Evolutionary conservation across 2,329 filamentous ascomycete species (phyloP), one percentile per base, ranked within the genome.

Genomic region (Pezicula radicicola): DNA sequence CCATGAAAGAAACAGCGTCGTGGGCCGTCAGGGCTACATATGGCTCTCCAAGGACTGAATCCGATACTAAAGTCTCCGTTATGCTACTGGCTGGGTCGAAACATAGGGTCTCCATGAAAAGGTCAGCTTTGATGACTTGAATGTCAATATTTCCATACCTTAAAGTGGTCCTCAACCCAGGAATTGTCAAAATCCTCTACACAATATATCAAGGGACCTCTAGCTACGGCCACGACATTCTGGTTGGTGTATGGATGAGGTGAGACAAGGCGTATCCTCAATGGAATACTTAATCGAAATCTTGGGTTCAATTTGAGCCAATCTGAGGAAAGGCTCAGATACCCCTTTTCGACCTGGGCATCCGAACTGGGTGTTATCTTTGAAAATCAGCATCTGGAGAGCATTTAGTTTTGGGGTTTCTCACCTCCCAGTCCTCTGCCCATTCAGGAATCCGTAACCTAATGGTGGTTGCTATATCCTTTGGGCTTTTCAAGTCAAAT

Each of bases 191-290:
- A 60, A 50, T 85, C 81, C 60, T 86, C 83, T 4, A 79, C 72
- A 52, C 81, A 85, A 63, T 85, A 85, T 5, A 85, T 68, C 6
- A 85, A 60, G 0, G 81, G 82, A 0, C 83, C 83, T 4, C 81
- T 72, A 2, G 75, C 79, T 6, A 85, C 63, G 1, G 76, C 72
- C 36, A 82, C 56, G 2, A 76, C 79, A n/a, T 74, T 66, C 58
- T 83, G 79, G 56, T 77, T 77, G 0, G 80, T 78, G 57, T 78
- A 77, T 0, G 80, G 80, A 57, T 84, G 78, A 0, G 81, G 79
- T 2, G 73, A 64, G 3, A 82, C 57, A 47, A 75, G 74, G 30
- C 76, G 71, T 15, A 79, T 72, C 35, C 69, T 62, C 40, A 85
- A 72, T 12, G 73, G 72, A 15, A 76, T 66, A 6, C 67, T 58